These are phyloP conservation scores for Eugenia klotzschiana DNA, from an alignment of 441 rosid genomes.

Conservation along the genomic window DNA sequence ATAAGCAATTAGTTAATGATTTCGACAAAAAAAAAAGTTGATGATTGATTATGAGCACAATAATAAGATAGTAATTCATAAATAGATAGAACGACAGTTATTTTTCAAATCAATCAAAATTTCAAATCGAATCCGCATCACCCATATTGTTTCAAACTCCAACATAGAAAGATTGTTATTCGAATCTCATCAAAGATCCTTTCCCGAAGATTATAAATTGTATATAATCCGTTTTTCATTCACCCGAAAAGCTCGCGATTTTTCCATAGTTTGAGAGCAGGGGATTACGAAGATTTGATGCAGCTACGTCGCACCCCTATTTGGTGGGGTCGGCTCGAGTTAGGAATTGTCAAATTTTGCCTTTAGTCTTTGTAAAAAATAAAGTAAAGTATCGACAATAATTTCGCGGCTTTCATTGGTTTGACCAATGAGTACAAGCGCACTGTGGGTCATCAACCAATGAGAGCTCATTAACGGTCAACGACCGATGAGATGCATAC, in stretches of 20 bases:
- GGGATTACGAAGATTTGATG: background rate
- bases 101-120: no score
- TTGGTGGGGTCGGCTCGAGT: background rate
- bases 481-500: background rate
- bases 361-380: background rate
- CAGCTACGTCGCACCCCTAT: background rate
- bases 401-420: background rate
- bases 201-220: background rate
- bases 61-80: background rate
- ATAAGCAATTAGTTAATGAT: background rate
- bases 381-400: background rate
- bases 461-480: background rate
- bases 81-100: background rate
- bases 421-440: background rate
- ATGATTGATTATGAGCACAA: rapidly evolving
- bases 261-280: background rate
- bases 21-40: no score
- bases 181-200: background rate
- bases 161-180: background rate
- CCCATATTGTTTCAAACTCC: background rate
- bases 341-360: background rate
- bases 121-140: background rate
- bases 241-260: background rate
- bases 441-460: background rate
- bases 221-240: background rate